Conservation (phyloP, 2,329 filamentous ascomycete species). For the Fusarium kyushuense region DNA sequence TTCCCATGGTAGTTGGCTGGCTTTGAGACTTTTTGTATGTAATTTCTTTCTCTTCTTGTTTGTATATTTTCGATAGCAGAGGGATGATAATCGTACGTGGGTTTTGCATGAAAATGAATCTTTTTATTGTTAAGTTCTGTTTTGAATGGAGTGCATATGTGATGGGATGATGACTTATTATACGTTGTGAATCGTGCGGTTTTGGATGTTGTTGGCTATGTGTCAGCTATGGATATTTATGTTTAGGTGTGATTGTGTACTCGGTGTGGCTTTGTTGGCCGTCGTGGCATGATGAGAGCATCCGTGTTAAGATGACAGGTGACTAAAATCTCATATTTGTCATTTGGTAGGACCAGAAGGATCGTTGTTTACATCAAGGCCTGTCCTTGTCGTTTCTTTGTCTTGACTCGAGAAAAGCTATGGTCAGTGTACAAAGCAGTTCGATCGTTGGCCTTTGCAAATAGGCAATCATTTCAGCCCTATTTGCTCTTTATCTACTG, state of each 20-base stretch:
- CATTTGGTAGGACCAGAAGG: slow-evolving; percentile 4
- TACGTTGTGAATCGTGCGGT: background rate
- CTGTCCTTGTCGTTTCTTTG: slow-evolving; percentile 1
- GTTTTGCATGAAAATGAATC: slow-evolving; percentile 14
- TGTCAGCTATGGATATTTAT: slow-evolving; percentile 7
- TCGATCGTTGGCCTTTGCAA: background rate
- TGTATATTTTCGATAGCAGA: slow-evolving; percentile 41
- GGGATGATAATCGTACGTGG: slow-evolving; percentile 32
- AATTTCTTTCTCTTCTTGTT: slow-evolving; percentile 32
- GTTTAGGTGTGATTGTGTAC: slow-evolving; percentile 19
- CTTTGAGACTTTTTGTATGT: slow-evolving; percentile 40
- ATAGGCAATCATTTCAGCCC: slow-evolving; percentile 49
- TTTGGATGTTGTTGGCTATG: background rate
- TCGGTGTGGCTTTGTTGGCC: background rate
- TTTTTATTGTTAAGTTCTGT: background rate
- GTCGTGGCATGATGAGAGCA: slow-evolving; percentile 2
- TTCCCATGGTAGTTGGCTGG: slow-evolving; percentile 33
- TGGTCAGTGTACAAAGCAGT: background rate
- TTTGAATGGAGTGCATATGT: slow-evolving; percentile 2
- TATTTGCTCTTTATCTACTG: background rate
- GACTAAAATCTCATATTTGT: slow-evolving; percentile 20
- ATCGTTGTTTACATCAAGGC: background rate
- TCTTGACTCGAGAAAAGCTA: background rate
- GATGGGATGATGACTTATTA: background rate
- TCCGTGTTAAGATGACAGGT: slow-evolving; percentile 10